These are phyloP conservation scores for Phyllachora maydis DNA, from an alignment of 2,329 filamentous ascomycete species.

Conservation along the genomic window DNA sequence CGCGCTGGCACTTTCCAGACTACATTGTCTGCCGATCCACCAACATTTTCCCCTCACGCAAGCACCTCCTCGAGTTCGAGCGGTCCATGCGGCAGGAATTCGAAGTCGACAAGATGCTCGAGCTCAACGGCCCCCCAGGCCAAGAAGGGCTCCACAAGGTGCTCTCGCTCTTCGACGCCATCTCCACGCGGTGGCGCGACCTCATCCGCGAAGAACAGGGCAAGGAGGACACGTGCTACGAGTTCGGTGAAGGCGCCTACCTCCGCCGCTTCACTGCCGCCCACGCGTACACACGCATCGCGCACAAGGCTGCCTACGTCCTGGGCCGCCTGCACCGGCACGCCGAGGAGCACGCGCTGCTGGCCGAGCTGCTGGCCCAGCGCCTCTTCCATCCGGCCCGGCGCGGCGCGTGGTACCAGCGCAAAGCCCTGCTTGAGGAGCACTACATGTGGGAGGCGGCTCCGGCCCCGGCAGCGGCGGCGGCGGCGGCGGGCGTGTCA, in stretches of 20 bases:
- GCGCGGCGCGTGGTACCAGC: slow-evolving; percentile 85
- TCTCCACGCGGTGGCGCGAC: slow-evolving; percentile 63
- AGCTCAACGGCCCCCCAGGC: slow-evolving; percentile 51
- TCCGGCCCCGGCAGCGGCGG: slow-evolving; percentile 15
- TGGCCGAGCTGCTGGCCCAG: slow-evolving; percentile 59
- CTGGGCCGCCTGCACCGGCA: slow-evolving; percentile 71
- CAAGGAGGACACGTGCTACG: slow-evolving; percentile 60
- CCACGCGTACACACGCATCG: slow-evolving; percentile 81
- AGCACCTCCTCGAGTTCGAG: slow-evolving; percentile 71
- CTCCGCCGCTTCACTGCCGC: slow-evolving; percentile 75
- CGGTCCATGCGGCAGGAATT: slow-evolving; percentile 65
- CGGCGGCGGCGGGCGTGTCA: too few relatives aligned
- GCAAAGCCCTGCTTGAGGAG: slow-evolving; percentile 84
- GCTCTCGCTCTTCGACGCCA: slow-evolving; percentile 47
- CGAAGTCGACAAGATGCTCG: slow-evolving; percentile 60
- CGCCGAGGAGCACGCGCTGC: slow-evolving; percentile 50
- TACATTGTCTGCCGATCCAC: slow-evolving; percentile 81
- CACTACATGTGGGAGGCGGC: slow-evolving; percentile 65
- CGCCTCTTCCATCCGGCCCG: slow-evolving; percentile 68
- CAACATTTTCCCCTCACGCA: slow-evolving; percentile 68
- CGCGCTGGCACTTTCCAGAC: slow-evolving; percentile 66
- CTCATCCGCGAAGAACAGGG: slow-evolving; percentile 53
- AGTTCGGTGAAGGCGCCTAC: slow-evolving; percentile 72
- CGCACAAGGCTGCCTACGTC: slow-evolving; percentile 69
- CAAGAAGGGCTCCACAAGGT: slow-evolving; percentile 46